Percentiles rank a stretch among this genome's conserved stretches.
Evolutionary conservation across 2,329 filamentous ascomycete species (phyloP).

Genomic region (Plectosphaerella cucumerina): DNA sequence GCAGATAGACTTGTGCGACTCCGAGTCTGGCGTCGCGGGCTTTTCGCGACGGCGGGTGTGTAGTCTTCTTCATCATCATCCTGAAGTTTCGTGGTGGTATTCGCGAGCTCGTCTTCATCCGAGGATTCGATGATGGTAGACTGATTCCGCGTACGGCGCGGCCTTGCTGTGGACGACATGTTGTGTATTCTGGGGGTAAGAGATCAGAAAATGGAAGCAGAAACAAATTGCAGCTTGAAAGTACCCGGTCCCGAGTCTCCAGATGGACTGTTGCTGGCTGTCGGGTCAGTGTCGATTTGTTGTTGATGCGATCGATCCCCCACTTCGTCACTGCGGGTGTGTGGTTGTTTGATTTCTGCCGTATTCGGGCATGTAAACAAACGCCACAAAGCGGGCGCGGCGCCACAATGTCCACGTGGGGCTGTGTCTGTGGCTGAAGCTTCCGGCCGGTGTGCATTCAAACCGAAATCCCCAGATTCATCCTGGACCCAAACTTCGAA

Average conservation of each 20-base stretch:
- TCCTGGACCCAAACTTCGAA: neutral
- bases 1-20: slow-evolving; percentile 38
- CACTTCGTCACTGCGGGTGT: no score
- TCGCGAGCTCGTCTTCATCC: slow-evolving; percentile 58
- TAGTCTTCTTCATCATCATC: slow-evolving; percentile 70
- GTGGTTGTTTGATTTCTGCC: neutral
- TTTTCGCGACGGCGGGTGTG: slow-evolving; percentile 64
- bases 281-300: no score
- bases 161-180: slow-evolving; percentile 17
- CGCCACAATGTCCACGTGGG: neutral
- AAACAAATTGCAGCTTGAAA: neutral
- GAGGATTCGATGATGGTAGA: slow-evolving; percentile 79
- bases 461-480: neutral
- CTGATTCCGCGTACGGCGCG: slow-evolving; percentile 58
- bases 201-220: neutral
- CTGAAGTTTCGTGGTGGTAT: slow-evolving; percentile 40
- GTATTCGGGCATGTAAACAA: neutral
- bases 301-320: no score
- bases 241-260: neutral
- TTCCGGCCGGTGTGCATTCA: neutral
- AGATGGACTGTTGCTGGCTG: neutral
- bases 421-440: slow-evolving; percentile 8
- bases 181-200: neutral
- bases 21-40: slow-evolving; percentile 47
- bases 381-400: neutral